phyloP scores from a whole-genome alignment of 148 eudicot genomes.

The Chenopodium formosanum region DNA sequence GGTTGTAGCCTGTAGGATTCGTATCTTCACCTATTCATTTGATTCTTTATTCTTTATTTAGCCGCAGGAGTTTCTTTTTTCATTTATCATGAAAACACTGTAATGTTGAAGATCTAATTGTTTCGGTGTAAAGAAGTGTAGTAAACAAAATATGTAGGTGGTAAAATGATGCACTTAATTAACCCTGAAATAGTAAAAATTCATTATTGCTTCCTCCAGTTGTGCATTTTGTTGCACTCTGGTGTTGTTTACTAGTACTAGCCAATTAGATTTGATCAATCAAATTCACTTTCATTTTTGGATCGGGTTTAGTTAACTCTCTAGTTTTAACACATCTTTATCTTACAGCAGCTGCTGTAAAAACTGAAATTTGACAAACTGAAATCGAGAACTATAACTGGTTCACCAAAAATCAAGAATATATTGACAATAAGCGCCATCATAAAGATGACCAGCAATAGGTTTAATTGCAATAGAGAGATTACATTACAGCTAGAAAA shows the following conservation, averaged over 20 bases:
- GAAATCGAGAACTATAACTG: conserved; percentile 3
- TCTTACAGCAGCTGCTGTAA: no score
- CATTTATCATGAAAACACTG: conserved; percentile 1
- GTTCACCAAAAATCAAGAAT: not conserved
- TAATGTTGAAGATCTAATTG: conserved; percentile 2
- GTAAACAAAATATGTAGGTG: conserved; percentile 6
- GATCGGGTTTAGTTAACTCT: not conserved
- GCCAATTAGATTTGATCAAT: not conserved
- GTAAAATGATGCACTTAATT: conserved; percentile 9
- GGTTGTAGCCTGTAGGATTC: conserved; percentile 23
- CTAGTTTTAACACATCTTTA: not conserved
- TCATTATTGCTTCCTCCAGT: not conserved
- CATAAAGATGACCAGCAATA: not conserved
- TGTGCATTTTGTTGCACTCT: not conserved
- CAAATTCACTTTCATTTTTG: not conserved
- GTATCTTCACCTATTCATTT: conserved; percentile 12
- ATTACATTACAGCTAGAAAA: conserved; percentile 21
- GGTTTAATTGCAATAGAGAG: conserved; percentile 1
- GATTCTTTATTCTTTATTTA: conserved; percentile 7
- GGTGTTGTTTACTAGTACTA: not conserved
- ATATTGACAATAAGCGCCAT: not conserved
- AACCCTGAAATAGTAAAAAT: conserved; percentile 1
- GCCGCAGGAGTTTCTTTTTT: conserved; percentile 4
- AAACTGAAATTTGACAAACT: not conserved
- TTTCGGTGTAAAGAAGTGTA: conserved; percentile 3